Evolutionary conservation across 148 eudicot genomes (phyloP).

Genomic region (Vaccinium vitisidaea): DNA sequence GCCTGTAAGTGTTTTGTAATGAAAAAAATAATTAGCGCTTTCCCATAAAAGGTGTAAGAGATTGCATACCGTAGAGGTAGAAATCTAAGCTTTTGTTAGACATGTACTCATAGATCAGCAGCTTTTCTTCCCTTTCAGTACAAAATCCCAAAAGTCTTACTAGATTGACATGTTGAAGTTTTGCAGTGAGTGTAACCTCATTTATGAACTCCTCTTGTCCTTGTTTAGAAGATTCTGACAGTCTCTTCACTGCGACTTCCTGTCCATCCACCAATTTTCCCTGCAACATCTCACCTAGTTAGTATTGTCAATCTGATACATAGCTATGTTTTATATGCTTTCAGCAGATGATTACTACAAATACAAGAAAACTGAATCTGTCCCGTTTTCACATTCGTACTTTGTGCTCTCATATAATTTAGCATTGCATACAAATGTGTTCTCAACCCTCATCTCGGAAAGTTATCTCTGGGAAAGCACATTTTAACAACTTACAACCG

Average conservation of each 20-base stretch:
- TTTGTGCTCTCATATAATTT: neutral
- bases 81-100: slow-evolving; percentile 45
- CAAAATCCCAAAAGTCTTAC: slow-evolving; percentile 42
- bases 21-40: too few relatives aligned
- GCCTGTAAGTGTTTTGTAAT: neutral
- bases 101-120: slow-evolving; percentile 44
- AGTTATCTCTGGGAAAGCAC: too few relatives aligned
- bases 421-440: neutral
- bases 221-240: slow-evolving; percentile 36
- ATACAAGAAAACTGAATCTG: neutral
- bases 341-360: neutral
- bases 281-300: slow-evolving; percentile 20
- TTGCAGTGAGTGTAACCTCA: slow-evolving; percentile 44
- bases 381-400: neutral
- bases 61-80: slow-evolving; percentile 37
- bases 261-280: slow-evolving; percentile 37
- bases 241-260: slow-evolving; percentile 46
- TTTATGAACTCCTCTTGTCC: slow-evolving; percentile 42
- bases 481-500: too few relatives aligned
- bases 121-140: slow-evolving; percentile 39
- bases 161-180: slow-evolving; percentile 47
- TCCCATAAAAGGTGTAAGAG: neutral
- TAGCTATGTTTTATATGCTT: neutral
- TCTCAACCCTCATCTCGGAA: neutral
- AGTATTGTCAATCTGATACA: neutral